Percentiles rank a stretch among this genome's conserved stretches.
These are phyloP conservation scores for Xylariales sp. DNA, from an alignment of 2,329 filamentous ascomycete species.

Conservation along the genomic window DNA sequence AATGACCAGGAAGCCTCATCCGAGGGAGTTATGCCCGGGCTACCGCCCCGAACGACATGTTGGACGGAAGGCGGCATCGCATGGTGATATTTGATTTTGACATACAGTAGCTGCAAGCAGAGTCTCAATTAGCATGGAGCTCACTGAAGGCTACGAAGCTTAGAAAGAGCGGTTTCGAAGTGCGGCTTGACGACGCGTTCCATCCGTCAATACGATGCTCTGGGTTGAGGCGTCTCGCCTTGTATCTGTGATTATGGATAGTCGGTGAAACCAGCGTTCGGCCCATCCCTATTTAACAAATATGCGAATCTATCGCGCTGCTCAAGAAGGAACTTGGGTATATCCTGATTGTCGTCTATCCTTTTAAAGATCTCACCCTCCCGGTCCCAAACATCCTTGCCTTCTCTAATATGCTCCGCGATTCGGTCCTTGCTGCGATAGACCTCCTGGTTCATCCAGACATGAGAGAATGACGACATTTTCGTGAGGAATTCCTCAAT, in stretches of 20 bases:
- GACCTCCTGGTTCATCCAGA: slow-evolving; percentile 43
- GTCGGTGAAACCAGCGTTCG: slow-evolving; percentile 43
- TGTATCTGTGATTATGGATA: slow-evolving; percentile 30
- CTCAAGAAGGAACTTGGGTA: slow-evolving; percentile 43
- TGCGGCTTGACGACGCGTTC: too few species aligned
- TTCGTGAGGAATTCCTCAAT: slow-evolving; percentile 51
- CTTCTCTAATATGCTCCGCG: slow-evolving; percentile 44
- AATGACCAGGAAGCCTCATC: too few species aligned
- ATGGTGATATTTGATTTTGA: too few species aligned
- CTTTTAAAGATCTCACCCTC: slow-evolving; percentile 40
- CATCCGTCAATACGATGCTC: too few species aligned
- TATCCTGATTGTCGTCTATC: slow-evolving; percentile 45
- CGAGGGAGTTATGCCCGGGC: too few species aligned
- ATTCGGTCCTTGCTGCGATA: slow-evolving; percentile 46
- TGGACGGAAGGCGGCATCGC: too few species aligned
- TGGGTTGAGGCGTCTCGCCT: too few species aligned
- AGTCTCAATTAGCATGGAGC: too few species aligned
- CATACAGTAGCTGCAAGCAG: too few species aligned
- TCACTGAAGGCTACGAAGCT: too few species aligned
- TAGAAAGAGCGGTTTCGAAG: too few species aligned
- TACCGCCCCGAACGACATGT: too few species aligned
- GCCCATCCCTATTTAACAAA: slow-evolving; percentile 40
- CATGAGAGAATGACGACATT: slow-evolving; percentile 52
- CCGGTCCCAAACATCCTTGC: slow-evolving; percentile 52
- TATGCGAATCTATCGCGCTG: slow-evolving; percentile 38